Evolutionary conservation across 345 rosid species (phyloP).

Genomic region (Streptanthus diversifolius): DNA sequence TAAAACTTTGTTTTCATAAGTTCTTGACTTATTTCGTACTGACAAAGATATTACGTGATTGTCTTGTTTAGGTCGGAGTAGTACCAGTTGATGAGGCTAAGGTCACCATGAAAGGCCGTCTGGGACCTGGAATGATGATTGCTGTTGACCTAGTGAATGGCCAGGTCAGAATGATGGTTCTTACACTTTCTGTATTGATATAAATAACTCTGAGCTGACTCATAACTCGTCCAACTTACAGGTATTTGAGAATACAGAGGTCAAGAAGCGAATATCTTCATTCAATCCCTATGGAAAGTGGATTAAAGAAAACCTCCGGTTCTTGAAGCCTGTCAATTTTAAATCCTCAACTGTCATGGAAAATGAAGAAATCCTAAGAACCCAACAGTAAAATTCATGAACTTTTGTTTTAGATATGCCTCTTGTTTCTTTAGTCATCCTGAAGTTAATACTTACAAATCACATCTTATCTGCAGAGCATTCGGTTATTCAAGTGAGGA

Average conservation of each 20-base stretch:
- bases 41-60: neutral
- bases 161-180: slow-evolving; percentile 53
- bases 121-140: slow-evolving; percentile 99
- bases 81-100: slow-evolving; percentile 92
- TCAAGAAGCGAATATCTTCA: slow-evolving; percentile 78
- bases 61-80: slow-evolving; percentile 78
- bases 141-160: slow-evolving; percentile 79
- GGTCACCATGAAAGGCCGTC: slow-evolving; percentile 87
- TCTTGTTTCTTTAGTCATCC: neutral
- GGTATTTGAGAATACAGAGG: slow-evolving; percentile 97
- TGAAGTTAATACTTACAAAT: neutral
- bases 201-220: neutral
- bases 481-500: slow-evolving; percentile 99
- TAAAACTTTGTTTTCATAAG: slow-evolving; percentile 5
- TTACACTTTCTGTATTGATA: neutral
- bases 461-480: slow-evolving; percentile 52
- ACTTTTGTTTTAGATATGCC: neutral
- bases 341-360: slow-evolving; percentile 66
- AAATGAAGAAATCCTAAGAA: slow-evolving; percentile 70
- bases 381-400: slow-evolving; percentile 67
- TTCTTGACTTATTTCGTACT: neutral
- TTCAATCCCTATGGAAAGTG: slow-evolving; percentile 85
- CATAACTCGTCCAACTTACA: slow-evolving; percentile 32
- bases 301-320: slow-evolving; percentile 68
- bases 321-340: slow-evolving; percentile 66